Base-by-base conservation (phyloP, 2,329 filamentous ascomycete species). In the Didymella segeticola region DNA sequence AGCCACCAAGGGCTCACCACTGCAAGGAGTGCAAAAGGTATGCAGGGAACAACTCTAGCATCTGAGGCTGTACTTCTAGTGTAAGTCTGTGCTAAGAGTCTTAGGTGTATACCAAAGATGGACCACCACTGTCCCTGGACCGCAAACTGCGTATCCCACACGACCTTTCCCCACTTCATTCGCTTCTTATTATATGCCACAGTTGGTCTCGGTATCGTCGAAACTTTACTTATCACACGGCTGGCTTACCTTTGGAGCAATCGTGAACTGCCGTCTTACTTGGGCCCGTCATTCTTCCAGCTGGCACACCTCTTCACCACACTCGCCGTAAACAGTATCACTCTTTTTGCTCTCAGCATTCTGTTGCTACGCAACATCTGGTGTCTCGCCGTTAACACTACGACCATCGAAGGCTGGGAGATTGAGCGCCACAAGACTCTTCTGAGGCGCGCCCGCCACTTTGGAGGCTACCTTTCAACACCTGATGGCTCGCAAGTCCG, bases 51-150 rank as follows among this genome's bases (percentile, higher is more conserved):
- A 8, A 11, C 3, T 15, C 29, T 9, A 9, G 15, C 12, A 2
- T 20, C 5, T 15, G 25, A 39, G 22, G 17, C 10, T 15, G 14
- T 11, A 11, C 6, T 9, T 3, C 11, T 23, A 25, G 2, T 33
- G 11, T 2, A 5, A 23, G 1, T 10, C 14, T 25, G n/a, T 34
- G 33, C 49, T 52, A 43, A 53, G 17, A 33, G 3, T 2, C 12
- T 6, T 47, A 85, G 83, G 64, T 92, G 89, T 73, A 84, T 92
- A 42, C 88, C 89, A 30, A 89, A 86, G 75, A 93, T 93, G 89
- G 89, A 93, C 76, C 89, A 92, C 76, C 90, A 96, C 77, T 95
- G 90, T 69, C 89, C 90, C 2, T 95, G 90, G 90, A 93, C 89
- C 3, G 79, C 77, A 56, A 93, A 93, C 75, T 96, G 91, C 77